Base-by-base conservation (phyloP, 169 alveolate species). In the Eimeria falciformis region DNA sequence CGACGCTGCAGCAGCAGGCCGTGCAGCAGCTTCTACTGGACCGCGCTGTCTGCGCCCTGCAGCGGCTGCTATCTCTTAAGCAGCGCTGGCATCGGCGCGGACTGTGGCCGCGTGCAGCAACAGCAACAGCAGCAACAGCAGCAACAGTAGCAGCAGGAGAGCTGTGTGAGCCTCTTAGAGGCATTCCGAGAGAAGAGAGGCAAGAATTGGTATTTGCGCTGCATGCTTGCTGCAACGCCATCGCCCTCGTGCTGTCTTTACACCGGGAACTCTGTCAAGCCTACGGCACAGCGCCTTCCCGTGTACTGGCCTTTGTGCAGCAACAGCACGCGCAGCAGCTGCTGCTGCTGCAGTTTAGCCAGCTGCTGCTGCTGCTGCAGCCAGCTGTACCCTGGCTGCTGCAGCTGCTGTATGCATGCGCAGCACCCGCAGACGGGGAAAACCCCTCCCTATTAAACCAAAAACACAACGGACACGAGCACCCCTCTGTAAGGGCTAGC, bases 401-500 rank as follows among this genome's bases (percentile, higher is more conserved):
- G 62, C 84, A 55, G 79, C 86, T 87, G 43, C 92, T 87, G 43
- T 87, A 87, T 55, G 92, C 92, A 17, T 58, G 86, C 50, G 73
- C 92, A 14, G 47, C 86, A 17, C 92, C 92, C 21, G 43, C 71
- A 2, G 92, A 87, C 50, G 75, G 77, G 14, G 92, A 87, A 29
- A 87, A 58, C 23, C 92, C 86, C 37, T 87, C 92, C 3, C 86
- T 87, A 43, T 78, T 87, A 40, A 87, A 78, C 78, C 29, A 58
- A 45, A 68, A 68, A n/a, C 86, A 87, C 78, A 87, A 71, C 65
- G 50, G 86, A 18, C 92, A 87, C 86, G 92, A 87, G 55, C 92
- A 87, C 86, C 92, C 92, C n/a, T 78, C 92, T 11, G 65, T 87
- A 2, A 56, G 92, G 55, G 92, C 92, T 21, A 87, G 92, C 77